These are phyloP conservation scores for Paralagenidium karlingii DNA, from an alignment of 352 stramenopile genomes.

Conservation along the genomic window DNA sequence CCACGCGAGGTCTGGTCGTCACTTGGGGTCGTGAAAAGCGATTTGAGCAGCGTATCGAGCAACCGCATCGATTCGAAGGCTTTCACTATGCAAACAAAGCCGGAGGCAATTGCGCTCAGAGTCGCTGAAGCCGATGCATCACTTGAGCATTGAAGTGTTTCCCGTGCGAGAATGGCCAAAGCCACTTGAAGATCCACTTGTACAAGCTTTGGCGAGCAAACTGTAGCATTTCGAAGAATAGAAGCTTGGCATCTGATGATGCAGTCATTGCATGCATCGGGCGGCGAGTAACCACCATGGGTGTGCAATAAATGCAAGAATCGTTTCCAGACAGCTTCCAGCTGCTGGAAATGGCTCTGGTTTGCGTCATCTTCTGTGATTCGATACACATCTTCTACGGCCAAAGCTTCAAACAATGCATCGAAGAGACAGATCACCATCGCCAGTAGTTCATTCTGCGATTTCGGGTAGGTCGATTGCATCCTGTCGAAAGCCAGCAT, in stretches of 20 bases:
- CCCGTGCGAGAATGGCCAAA: no score
- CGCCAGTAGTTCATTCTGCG: slow-evolving; percentile 3
- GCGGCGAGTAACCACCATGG: slow-evolving; percentile 35
- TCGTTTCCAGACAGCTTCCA: slow-evolving; percentile 33
- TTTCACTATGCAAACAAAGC: slow-evolving; percentile 38
- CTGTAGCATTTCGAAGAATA: slow-evolving; percentile 19
- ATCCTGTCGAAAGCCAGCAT: slow-evolving; percentile 26
- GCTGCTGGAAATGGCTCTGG: slow-evolving; percentile 62
- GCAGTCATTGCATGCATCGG: slow-evolving; percentile 50
- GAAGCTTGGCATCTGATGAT: slow-evolving; percentile 63
- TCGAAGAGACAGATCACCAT: slow-evolving; percentile 38
- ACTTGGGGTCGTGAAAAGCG: slow-evolving; percentile 11
- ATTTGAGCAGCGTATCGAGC: slow-evolving; percentile 39
- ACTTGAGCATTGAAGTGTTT: not conserved
- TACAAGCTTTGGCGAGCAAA: not conserved
- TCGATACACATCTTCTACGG: slow-evolving; percentile 63
- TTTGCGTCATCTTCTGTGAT: slow-evolving; percentile 78
- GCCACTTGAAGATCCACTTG: not conserved
- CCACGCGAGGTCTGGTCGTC: slow-evolving; percentile 1
- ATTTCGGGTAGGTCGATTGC: slow-evolving; percentile 1
- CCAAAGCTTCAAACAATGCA: slow-evolving; percentile 50
- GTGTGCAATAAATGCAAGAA: slow-evolving; percentile 5
- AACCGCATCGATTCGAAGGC: slow-evolving; percentile 81
- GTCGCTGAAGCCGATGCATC: slow-evolving; percentile 9
- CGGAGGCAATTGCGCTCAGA: no score